phyloP scores from a whole-genome alignment of 2,329 filamentous ascomycete species.

The Passalora sequoiae region DNA sequence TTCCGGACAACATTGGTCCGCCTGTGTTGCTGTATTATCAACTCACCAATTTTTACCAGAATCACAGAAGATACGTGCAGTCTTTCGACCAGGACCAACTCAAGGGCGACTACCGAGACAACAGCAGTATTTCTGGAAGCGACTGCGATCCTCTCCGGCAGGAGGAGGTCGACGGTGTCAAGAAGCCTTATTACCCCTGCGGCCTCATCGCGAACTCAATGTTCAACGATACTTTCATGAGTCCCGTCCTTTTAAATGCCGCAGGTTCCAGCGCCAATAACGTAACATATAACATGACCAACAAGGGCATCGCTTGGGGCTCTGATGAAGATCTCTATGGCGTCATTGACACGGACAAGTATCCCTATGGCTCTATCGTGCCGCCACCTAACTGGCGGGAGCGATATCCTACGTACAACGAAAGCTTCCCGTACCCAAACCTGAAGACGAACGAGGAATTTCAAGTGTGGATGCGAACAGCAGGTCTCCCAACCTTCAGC shows the following conservation, averaged over 20 bases:
- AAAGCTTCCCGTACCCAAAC: slow-evolving; percentile 62
- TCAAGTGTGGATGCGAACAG: slow-evolving; percentile 98
- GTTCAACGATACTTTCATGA: slow-evolving; percentile 87
- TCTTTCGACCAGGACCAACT: slow-evolving; percentile 81
- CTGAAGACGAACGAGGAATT: slow-evolving; percentile 74
- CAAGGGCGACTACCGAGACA: slow-evolving; percentile 62
- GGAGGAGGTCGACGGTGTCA: slow-evolving; percentile 34
- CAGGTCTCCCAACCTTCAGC: slow-evolving; percentile 87
- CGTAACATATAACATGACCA: slow-evolving; percentile 68
- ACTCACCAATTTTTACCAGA: slow-evolving; percentile 97
- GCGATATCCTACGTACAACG: slow-evolving; percentile 67
- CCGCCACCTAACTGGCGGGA: slow-evolving; percentile 82
- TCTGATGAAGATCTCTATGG: slow-evolving; percentile 75
- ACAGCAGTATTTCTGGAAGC: slow-evolving; percentile 58
- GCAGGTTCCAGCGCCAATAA: slow-evolving; percentile 36
- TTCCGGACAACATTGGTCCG: slow-evolving; percentile 71
- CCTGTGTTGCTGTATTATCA: slow-evolving; percentile 93
- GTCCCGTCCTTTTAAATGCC: slow-evolving; percentile 57
- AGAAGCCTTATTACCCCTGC: slow-evolving; percentile 82
- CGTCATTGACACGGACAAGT: slow-evolving; percentile 52
- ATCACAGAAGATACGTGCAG: slow-evolving; percentile 92
- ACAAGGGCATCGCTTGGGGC: slow-evolving; percentile 75
- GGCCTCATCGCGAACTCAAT: slow-evolving; percentile 93
- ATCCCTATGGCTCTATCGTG: slow-evolving; percentile 60
- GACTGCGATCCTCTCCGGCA: slow-evolving; percentile 66